Evolutionary conservation across 257 asterid genomes (phyloP), one percentile per base, ranked within the genome.

Genomic region (Nicotiana paniculata): DNA sequence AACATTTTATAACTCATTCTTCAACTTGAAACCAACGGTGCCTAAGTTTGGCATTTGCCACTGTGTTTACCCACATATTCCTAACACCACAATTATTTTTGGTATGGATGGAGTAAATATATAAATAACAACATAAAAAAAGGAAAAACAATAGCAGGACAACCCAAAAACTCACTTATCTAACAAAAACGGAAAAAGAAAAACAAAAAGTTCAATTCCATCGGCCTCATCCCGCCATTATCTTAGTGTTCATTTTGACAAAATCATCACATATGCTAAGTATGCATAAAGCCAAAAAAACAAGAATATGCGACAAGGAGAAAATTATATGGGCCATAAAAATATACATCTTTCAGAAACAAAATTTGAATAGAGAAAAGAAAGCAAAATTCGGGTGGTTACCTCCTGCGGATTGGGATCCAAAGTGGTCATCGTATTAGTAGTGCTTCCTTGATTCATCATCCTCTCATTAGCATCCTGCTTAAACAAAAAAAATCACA

Each of bases 361-460:
- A 11, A 24, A 32, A 9, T 7, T 78, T 18, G 59, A 43, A 68
- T 54, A 43, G 35, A 21, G 48, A n/a, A 77, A 12, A 74, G 76
- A 6, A 62, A 64, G 24, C 67, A 28, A 33, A 55, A 55, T 21
- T 17, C 5, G 33, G 51, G 80, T 5, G 82, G 82, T 86, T 88
- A 95, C 99, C 98, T 95, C 96, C 37, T 82, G 79, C 57, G 93
- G 82, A 88, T 84, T 85, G 24, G 90, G 82, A 51, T 86, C 86
- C 82, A 84, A 63, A 2, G 90, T 46, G 32, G 91, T 65, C 85
- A 83, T 76, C 77, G 95, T n/a, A 81, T 91, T 87, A 51, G 89
- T 62, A 80, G 81, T 84, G 74, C 90, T 94, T 85, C 93, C 98
- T 90, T 92, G 97, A 89, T 89, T 95, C 97, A 91, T 90, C 89